Base-by-base conservation (phyloP, 2,329 filamentous ascomycete species). In the Cryphonectria naterciae region DNA sequence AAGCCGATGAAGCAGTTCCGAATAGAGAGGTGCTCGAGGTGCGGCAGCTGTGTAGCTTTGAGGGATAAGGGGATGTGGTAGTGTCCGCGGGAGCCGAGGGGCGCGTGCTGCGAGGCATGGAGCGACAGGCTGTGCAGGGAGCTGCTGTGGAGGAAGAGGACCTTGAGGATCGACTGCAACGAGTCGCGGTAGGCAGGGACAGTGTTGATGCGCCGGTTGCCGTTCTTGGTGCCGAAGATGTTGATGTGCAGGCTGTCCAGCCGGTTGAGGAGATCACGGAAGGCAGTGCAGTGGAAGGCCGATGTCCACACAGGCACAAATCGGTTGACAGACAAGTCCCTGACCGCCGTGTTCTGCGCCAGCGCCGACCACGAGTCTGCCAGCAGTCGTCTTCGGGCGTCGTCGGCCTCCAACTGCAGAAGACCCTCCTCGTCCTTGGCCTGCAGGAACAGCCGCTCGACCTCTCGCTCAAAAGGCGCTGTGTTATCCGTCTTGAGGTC, bases 1-100 rank as follows among this genome's bases (percentile, higher is more conserved):
- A 73, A 73, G 32, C 71, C 69, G 32, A 70, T 67, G 58, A 73
- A 73, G 67, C 71, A 73, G 66, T 73, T 71, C 52, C 68, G 64
- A 43, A 73, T 62, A 0, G 69, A 69, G 8, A 73, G 67, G 63
- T 73, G 69, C 35, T 67, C 66, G 13, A 73, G 66, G 19, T 39
- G 63, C 1, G 71, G 71, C 6, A 73, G 71, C 49, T 73, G 71
- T 1, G 71, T 73, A 22, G 71, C 71, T 35, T 73, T 73, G 5
- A 73, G 35, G 4, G 71, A 73, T 11, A 73, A 64, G 4, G 69
- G 69, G 37, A 73, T 73, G 66, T 73, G 71, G 52, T 73, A 71
- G 49, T 68, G 52, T 4, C 69, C 71, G 17, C 69, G 52, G 5
- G 71, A 69, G 19, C 71, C 69, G 8, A 73, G 69, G 10, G 71